A percentile compares a stretch with the other conserved stretches of the same genome.
These are phyloP conservation scores for Solanum aculeatissimum DNA, from an alignment of 305 asterid species.

Conservation along the genomic window DNA sequence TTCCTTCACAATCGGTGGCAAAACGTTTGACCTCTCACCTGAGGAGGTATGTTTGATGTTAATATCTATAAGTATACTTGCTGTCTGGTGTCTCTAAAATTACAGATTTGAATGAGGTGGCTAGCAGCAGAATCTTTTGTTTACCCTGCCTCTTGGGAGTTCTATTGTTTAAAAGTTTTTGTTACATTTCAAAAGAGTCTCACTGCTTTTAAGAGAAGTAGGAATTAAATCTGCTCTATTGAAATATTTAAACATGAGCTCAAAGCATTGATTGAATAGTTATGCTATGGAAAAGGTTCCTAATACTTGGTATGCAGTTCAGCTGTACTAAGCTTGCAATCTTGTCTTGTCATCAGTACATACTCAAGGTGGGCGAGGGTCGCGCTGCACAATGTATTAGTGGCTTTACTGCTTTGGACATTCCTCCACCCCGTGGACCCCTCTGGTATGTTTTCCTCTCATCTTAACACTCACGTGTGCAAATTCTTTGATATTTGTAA, in stretches of 20 bases:
- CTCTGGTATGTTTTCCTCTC: constrained; percentile 32
- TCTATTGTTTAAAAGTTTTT: neutral
- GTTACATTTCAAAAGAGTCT: neutral
- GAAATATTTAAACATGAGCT: neutral
- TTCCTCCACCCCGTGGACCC: constrained; percentile 76
- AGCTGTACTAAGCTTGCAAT: neutral
- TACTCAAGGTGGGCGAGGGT: constrained; percentile 65
- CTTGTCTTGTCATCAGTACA: constrained; percentile 28
- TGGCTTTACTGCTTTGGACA: constrained; percentile 57
- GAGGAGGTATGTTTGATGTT: constrained; percentile 41
- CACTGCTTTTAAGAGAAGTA: neutral
- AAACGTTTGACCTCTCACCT: constrained; percentile 52
- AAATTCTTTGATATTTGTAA: neutral
- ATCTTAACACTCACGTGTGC: neutral
- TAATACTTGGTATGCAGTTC: neutral
- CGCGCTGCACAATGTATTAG: constrained; percentile 58
- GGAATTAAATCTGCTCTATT: neutral
- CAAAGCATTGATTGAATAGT: neutral
- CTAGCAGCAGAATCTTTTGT: neutral
- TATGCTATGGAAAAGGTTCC: neutral
- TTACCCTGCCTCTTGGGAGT: neutral
- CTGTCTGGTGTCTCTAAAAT: neutral
- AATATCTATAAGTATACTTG: neutral
- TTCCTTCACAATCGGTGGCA: constrained; percentile 71
- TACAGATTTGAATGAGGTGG: neutral